A percentile compares a stretch with the other conserved stretches of the same genome.
phyloP scores from a whole-genome alignment of 768 basidiomycete species.

The Mycena polygramma region DNA sequence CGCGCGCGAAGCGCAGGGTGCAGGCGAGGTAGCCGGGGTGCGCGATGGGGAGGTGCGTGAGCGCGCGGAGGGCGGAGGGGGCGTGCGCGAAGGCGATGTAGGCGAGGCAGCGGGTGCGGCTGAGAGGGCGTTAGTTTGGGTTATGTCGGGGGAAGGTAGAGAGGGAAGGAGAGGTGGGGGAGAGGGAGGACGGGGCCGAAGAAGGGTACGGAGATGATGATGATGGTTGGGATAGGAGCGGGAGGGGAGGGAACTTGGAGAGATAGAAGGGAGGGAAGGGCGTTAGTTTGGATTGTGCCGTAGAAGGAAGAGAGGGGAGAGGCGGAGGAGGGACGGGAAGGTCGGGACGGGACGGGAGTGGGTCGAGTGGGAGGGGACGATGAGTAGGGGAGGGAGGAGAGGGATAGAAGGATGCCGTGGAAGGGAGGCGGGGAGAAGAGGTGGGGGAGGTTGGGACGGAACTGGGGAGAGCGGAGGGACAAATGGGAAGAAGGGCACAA shows the following conservation, averaged over 20 bases:
- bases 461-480: too few species aligned
- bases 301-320: too few species aligned
- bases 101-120: not conserved
- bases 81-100: slow-evolving; percentile 22
- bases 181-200: too few species aligned
- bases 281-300: too few species aligned
- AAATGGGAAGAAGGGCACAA: too few species aligned
- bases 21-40: not conserved
- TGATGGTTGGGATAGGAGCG: too few species aligned
- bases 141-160: not conserved
- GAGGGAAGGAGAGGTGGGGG: not conserved
- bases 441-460: too few species aligned
- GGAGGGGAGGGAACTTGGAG: not conserved
- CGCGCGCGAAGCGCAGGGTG: not conserved
- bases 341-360: not conserved
- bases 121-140: not conserved
- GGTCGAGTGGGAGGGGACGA: too few species aligned
- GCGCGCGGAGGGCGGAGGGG: slow-evolving; percentile 5
- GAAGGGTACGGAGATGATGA: too few species aligned
- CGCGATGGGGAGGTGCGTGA: not conserved
- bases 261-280: not conserved
- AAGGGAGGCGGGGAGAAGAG: too few species aligned
- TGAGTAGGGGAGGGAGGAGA: too few species aligned
- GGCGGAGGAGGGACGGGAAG: not conserved
- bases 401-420: too few species aligned